These are phyloP conservation scores for Trichosporon asahii DNA, from an alignment of 1,284 basidiomycete species.

Conservation along the genomic window DNA sequence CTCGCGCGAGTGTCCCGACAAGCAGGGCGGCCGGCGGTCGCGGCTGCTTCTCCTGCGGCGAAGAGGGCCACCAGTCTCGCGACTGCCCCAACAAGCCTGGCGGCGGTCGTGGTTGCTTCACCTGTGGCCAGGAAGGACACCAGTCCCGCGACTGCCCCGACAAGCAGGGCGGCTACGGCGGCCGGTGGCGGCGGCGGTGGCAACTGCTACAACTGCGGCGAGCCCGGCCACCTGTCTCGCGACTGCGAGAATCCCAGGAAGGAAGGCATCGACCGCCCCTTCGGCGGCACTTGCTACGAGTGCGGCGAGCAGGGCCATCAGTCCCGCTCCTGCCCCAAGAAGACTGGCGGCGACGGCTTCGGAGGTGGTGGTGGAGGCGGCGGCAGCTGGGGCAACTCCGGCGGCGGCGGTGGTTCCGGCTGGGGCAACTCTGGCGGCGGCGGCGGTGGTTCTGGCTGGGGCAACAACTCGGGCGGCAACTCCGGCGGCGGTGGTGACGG, in stretches of 20 bases:
- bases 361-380: neutral
- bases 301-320: slow-evolving; percentile 17
- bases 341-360: neutral
- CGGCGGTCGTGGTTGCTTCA: slow-evolving; percentile 19
- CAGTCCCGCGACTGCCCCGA: slow-evolving; percentile 13
- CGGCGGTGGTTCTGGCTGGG: neutral
- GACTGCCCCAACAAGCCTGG: no score
- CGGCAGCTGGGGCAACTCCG: neutral
- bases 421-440: neutral
- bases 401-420: neutral
- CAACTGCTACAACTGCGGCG: slow-evolving; percentile 30
- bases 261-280: neutral
- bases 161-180: neutral
- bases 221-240: slow-evolving; percentile 27
- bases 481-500: neutral
- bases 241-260: slow-evolving; percentile 20
- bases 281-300: slow-evolving; percentile 16
- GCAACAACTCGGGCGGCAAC: neutral
- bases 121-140: slow-evolving; percentile 14
- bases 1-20: slow-evolving; percentile 22
- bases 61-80: no score
- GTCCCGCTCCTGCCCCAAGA: neutral
- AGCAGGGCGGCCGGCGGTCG: neutral
- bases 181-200: slow-evolving; percentile 15
- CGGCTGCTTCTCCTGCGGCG: slow-evolving; percentile 17